phyloP scores from a whole-genome alignment of 2,329 filamentous ascomycete species.

The Magnaporthiopsis incrustans region DNA sequence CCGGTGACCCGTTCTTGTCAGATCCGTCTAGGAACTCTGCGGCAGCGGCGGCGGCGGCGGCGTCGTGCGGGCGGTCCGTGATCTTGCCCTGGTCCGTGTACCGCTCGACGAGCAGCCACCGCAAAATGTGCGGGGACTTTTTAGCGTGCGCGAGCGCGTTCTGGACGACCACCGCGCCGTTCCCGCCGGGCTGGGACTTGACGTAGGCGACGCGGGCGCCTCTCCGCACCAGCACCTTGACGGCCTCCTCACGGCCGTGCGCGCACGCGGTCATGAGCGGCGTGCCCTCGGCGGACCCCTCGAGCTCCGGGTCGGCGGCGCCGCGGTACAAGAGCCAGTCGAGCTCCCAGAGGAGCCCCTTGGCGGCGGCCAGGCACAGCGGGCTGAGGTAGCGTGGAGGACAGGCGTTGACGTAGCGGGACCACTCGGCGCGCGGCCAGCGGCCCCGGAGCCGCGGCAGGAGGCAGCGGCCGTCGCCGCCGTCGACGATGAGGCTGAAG shows the following conservation, averaged over 20 bases:
- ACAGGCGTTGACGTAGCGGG: slow-evolving; percentile 4
- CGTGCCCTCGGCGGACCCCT: slow-evolving; percentile 11
- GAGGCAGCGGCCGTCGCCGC: not conserved
- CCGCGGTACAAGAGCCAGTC: slow-evolving; percentile 7
- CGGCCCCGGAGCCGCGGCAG: slow-evolving; percentile 5
- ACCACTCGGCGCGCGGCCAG: slow-evolving; percentile 4
- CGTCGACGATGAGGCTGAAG: slow-evolving; percentile 4
- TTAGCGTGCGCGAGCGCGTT: slow-evolving; percentile 11
- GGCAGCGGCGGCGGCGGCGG: not conserved
- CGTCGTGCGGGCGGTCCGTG: not conserved
- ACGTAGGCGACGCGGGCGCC: slow-evolving; percentile 11
- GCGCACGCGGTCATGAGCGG: slow-evolving; percentile 14
- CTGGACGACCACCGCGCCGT: not conserved
- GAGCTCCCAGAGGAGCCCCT: not conserved
- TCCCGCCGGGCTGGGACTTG: not conserved
- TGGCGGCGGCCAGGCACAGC: slow-evolving; percentile 9
- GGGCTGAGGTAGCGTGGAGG: slow-evolving; percentile 5
- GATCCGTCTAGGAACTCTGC: not conserved
- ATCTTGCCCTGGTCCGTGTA: slow-evolving; percentile 3
- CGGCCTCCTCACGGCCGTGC: slow-evolving; percentile 6
- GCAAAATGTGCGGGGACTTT: slow-evolving; percentile 8
- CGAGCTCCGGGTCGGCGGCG: slow-evolving; percentile 10
- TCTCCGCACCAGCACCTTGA: slow-evolving; percentile 8
- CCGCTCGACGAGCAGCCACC: slow-evolving; percentile 13
- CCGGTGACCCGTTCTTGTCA: not conserved